Evolutionary conservation across 306 rosid species (phyloP), one percentile per base, ranked within the genome.

Genomic region (Malus sylvestris): DNA sequence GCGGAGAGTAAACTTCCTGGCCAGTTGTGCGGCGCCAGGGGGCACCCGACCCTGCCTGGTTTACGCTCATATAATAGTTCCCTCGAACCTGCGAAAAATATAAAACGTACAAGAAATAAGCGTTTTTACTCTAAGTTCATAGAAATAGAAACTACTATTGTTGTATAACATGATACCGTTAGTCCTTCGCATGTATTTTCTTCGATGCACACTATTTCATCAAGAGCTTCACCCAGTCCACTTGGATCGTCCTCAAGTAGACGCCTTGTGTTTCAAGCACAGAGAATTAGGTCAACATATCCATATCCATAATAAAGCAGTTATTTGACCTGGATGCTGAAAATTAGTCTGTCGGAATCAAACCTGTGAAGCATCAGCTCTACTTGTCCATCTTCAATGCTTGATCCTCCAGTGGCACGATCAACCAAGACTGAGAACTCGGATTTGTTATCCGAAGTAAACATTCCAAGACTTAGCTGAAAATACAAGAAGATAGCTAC

Each of bases 351-450:
- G 11, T 33, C 18, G 49, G 45, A 74, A 27, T 53, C 68, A 38
- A 80, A 91, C 98, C 98, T 94, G 40, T 94, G 98, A 70, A 94
- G 88, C 98, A 94, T 94, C 30, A 94, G 72, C 82, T 94, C 98
- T 69, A 94, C 60, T 80, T 94, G 85, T 58, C 98, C 98, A 69
- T 94, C 97, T 57, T 77, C 53, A 69, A 94, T 87, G 86, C 97
- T 94, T 58, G 91, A 74, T 80, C 91, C 98, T 46, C 98, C 98
- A 1, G 84, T 81, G 76, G 98, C 97, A 51, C 96, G 93, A 83
- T 94, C 98, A 75, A 94, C 96, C 83, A 94, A 80, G 68, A 94
- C 86, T 0, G 98, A 94, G 59, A 94, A 74, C 81, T 94, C 98
- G 33, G 90, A 81, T 81, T 88, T 89, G 73, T 81, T 76, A 84